A percentile compares a stretch with the other conserved stretches of the same genome.
Evolutionary conservation across 768 basidiomycete genomes (phyloP).

Genomic region (Podaxis sp.): DNA sequence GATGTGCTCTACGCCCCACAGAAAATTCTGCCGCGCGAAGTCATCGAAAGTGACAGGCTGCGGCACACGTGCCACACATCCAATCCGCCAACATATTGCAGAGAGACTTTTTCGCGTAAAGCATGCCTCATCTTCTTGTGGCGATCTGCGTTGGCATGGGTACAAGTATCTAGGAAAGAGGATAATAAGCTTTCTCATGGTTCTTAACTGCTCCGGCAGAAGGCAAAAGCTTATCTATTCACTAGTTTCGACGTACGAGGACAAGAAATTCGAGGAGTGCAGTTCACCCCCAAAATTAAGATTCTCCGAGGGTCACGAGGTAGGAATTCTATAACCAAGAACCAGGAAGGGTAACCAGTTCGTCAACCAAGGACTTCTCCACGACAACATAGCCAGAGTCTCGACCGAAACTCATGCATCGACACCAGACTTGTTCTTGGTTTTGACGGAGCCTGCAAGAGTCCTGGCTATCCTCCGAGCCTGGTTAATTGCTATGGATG

Average conservation of each 20-base stretch:
- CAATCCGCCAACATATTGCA: too few relatives aligned
- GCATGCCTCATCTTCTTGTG: background rate
- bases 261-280: background rate
- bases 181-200: background rate
- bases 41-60: too few relatives aligned
- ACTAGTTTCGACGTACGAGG: background rate
- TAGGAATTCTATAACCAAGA: background rate
- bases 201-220: background rate
- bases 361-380: background rate
- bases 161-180: background rate
- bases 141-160: background rate
- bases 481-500: slow-evolving; percentile 5
- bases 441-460: background rate
- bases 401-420: background rate
- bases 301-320: background rate
- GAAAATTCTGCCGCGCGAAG: too few relatives aligned
- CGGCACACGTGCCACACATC: too few relatives aligned
- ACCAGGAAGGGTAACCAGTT: background rate
- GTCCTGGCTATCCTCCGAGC: background rate
- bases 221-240: background rate
- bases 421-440: background rate
- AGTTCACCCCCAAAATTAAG: background rate
- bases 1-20: too few relatives aligned
- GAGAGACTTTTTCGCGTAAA: too few relatives aligned
- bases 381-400: background rate